phyloP scores from a whole-genome alignment of 75 land plant genomes.

The Sequoia sempervirens region DNA sequence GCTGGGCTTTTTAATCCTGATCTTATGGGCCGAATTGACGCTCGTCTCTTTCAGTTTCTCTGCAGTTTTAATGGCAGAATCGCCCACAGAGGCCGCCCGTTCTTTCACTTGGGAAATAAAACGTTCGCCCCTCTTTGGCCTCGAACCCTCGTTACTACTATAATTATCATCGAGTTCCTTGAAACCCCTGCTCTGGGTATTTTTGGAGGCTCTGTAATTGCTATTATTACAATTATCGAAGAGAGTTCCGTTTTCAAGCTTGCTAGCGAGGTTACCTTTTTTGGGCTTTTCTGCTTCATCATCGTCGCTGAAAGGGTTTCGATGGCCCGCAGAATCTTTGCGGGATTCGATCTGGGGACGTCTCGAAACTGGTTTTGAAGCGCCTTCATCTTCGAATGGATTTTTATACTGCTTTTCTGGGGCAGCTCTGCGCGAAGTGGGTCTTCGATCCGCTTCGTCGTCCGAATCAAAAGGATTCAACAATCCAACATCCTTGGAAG shows the following conservation, averaged over 20 bases:
- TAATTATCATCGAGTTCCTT: neutral
- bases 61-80: slow-evolving; percentile 13
- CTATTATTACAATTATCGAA: neutral
- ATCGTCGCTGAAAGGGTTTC: slow-evolving; percentile 11
- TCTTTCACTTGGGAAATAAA: slow-evolving; percentile 9
- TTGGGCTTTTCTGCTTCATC: slow-evolving; percentile 1
- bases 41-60: slow-evolving; percentile 15
- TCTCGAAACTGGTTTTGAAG: neutral
- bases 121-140: neutral
- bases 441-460: slow-evolving; percentile 12
- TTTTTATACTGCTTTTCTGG: neutral
- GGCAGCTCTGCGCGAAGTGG: neutral
- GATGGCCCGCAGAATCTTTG: neutral
- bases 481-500: neutral
- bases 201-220: neutral
- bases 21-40: slow-evolving; percentile 3
- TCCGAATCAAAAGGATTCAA: slow-evolving; percentile 25
- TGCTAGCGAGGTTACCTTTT: slow-evolving; percentile 5
- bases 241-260: neutral
- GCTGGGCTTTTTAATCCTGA: neutral
- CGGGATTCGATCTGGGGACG: neutral
- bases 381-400: slow-evolving; percentile 16
- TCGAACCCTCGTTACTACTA: neutral
- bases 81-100: slow-evolving; percentile 8
- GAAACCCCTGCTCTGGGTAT: too few species aligned